Percentiles rank a stretch among this genome's conserved stretches.
phyloP scores from a whole-genome alignment of 2,329 filamentous ascomycete genomes.

The Aspergillus novofumigatus region DNA sequence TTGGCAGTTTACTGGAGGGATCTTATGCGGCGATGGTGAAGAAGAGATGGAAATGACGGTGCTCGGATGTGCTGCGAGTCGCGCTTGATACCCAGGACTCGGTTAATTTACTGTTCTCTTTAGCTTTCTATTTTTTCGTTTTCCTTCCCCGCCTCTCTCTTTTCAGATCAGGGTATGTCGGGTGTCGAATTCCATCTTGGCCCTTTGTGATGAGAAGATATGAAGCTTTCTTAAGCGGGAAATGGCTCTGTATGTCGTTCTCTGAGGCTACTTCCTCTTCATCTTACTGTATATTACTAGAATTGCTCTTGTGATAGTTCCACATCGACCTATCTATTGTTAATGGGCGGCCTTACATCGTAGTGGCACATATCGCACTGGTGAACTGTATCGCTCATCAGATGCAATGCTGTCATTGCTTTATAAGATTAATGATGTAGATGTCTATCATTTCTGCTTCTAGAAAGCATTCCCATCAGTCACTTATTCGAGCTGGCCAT shows the following conservation, averaged over 20 bases:
- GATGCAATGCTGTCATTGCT: not conserved
- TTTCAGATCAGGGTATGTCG: not conserved
- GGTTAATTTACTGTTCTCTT: slow-evolving; percentile 9
- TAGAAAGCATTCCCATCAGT: not conserved
- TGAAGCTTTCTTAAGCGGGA: not conserved
- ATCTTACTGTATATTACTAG: not conserved
- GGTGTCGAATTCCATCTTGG: not conserved
- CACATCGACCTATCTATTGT: no score
- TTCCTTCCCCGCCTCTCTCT: not conserved
- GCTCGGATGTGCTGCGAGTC: slow-evolving; percentile 14
- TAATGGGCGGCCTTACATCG: no score
- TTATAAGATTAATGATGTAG: not conserved
- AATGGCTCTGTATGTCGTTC: not conserved
- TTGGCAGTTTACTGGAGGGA: not conserved
- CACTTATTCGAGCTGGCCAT: not conserved
- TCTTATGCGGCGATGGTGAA: not conserved
- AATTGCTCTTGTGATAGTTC: not conserved
- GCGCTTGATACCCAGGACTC: slow-evolving; percentile 30
- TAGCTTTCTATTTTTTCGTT: not conserved
- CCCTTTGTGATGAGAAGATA: not conserved
- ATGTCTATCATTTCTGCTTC: not conserved
- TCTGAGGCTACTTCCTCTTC: not conserved
- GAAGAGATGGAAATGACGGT: slow-evolving; percentile 10
- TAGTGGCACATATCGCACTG: not conserved
- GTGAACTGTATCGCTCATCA: not conserved